Conservation (phyloP, 805 yeast species). For the Ogataea saltuana region DNA sequence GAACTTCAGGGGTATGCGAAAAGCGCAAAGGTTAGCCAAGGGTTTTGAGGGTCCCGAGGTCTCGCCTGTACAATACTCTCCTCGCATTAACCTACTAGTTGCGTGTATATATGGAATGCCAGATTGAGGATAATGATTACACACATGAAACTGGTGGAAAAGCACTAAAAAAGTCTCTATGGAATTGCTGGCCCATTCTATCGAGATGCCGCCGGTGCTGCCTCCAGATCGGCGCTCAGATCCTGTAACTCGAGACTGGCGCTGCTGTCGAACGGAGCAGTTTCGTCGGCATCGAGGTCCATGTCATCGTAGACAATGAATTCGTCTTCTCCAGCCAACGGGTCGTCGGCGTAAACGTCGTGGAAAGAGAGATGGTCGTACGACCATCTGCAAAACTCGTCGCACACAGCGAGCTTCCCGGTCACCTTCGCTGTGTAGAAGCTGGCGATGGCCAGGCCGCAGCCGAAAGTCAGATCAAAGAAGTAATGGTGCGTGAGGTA, state of each 20-base stretch:
- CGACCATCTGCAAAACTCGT: conserved; percentile 25
- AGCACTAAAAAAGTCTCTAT: background rate
- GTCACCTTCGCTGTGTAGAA: conserved; percentile 69
- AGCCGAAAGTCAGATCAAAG: conserved; percentile 92
- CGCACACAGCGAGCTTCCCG: conserved; percentile 19
- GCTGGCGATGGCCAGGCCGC: conserved; percentile 70
- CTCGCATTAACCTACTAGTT: too few species aligned
- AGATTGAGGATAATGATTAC: conserved; percentile 7
- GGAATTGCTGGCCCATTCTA: conserved; percentile 6
- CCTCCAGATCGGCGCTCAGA: conserved; percentile 5
- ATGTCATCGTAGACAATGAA: conserved; percentile 19
- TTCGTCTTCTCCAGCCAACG: conserved; percentile 19
- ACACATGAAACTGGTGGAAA: conserved; percentile 2
- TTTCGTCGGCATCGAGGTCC: conserved; percentile 17
- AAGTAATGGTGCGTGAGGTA: conserved; percentile 96
- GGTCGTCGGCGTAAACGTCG: conserved; percentile 24
- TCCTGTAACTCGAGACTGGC: conserved; percentile 22
- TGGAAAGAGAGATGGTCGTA: conserved; percentile 15
- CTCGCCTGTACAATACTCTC: conserved; percentile 4
- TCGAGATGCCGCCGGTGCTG: background rate
- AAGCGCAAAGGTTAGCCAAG: too few species aligned
- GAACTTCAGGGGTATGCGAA: background rate
- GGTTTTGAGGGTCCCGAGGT: background rate
- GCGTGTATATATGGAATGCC: conserved; percentile 6
- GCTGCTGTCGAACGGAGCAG: conserved; percentile 10